Evolutionary conservation across 2,329 filamentous ascomycete species (phyloP), one percentile per base, ranked within the genome.

Genomic region (Alternaria tenuissima): DNA sequence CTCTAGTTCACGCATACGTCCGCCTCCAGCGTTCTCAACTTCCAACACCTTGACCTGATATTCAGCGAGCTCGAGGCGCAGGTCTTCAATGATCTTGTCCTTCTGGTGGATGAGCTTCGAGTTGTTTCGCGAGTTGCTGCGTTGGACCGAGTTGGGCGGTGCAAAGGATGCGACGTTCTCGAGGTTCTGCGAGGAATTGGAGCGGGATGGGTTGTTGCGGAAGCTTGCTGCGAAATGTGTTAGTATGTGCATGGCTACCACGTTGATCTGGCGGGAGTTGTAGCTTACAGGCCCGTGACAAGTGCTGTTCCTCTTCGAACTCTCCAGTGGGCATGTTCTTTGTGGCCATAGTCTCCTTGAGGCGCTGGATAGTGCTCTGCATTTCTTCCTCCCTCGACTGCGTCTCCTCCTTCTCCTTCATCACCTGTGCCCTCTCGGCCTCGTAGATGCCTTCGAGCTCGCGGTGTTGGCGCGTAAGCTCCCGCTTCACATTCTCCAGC

Each of bases 371-470:
- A 55, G 94, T 91, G 59, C 87, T 84, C 79, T 96, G 92, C 86
- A 98, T 89, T 78, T 97, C 93, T 74, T 97, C 93, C 76, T 97
- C 93, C 58, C 90, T 87, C 69, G 90, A 90, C 55, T 87, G 84
- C 79, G 94, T 90, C 70, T 96, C 92, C 67, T 97, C 94, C 81
- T 96, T 95, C 78, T 98, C 94, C 80, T 94, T 93, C 74, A 92
- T 88, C 81, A 94, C 91, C 55, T 92, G 88, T 73, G 90, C 92
- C 64, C 93, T 88, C 80, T 99, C 95, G 44, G 91, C 89, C 78
- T 98, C 94, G 78, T 97, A 96, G 66, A 96, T 94, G 65, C 89
- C 89, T 79, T 97, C 94, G 82, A 97, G 89, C 78, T 99, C 95
- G 65, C 94, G 88, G 74, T 92, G 91, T 79, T 96, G 91, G 65